Conservation (phyloP, 768 basidiomycete genomes). For the Crassisporium funariophilum region DNA sequence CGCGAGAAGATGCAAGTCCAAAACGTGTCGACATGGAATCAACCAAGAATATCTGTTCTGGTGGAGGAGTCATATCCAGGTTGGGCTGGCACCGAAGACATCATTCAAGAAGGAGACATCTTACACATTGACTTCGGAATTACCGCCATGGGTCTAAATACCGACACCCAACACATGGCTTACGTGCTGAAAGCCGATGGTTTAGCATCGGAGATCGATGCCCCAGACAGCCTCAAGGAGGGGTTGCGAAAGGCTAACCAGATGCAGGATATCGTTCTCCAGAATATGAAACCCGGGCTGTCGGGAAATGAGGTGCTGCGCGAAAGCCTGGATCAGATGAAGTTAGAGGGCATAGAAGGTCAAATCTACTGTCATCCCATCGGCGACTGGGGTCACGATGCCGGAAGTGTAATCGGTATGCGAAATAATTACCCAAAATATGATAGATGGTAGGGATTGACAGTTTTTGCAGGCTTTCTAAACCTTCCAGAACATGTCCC, state of each 20-base stretch:
- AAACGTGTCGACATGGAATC: constrained; percentile 54
- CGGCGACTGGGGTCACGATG: constrained; percentile 57
- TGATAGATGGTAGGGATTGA: not conserved
- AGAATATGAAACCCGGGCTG: constrained; percentile 44
- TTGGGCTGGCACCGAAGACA: constrained; percentile 40
- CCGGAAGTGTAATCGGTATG: constrained; percentile 51
- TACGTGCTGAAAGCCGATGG: constrained; percentile 46
- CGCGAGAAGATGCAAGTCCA: constrained; percentile 49
- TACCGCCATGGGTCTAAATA: constrained; percentile 55
- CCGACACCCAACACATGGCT: constrained; percentile 58
- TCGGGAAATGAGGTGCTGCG: constrained; percentile 50
- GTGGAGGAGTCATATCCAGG: constrained; percentile 42
- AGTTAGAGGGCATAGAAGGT: constrained; percentile 44
- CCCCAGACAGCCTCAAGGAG: constrained; percentile 43
- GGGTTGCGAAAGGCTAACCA: constrained; percentile 49
- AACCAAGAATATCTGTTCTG: constrained; percentile 51
- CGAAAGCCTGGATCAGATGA: constrained; percentile 45
- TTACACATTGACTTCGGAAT: constrained; percentile 60
- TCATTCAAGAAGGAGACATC: constrained; percentile 50
- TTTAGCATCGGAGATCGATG: constrained; percentile 39
- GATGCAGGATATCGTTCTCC: constrained; percentile 52
- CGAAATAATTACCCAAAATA: not conserved
- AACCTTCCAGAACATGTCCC: constrained; percentile 49
- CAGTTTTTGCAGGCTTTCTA: constrained; percentile 36
- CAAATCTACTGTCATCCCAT: constrained; percentile 57